Evolutionary conservation across 2,329 filamentous ascomycete genomes (phyloP).

Genomic region (Diaporthe capsici): DNA sequence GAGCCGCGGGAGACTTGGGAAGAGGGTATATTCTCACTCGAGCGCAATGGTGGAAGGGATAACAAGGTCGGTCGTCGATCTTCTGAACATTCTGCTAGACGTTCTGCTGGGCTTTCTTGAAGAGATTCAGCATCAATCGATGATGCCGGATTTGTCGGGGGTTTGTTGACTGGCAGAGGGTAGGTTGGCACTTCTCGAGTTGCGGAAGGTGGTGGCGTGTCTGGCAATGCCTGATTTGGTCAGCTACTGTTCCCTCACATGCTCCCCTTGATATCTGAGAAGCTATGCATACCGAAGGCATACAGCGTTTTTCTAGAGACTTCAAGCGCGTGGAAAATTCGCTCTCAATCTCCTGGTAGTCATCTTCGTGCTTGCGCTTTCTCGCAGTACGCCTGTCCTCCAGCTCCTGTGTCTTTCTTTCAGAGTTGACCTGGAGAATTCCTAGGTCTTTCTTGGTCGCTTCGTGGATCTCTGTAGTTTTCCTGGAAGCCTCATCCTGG

Average conservation of each 20-base stretch:
- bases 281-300: neutral
- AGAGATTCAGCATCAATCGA: neutral
- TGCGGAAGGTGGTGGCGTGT: neutral
- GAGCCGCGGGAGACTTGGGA: neutral
- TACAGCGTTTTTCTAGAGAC: neutral
- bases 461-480: neutral
- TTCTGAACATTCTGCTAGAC: neutral
- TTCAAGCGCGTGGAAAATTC: neutral
- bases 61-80: neutral
- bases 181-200: neutral
- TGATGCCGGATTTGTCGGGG: no score
- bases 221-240: slow-evolving; percentile 4
- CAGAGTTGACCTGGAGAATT: neutral
- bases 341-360: neutral
- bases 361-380: slow-evolving; percentile 20
- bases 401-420: neutral
- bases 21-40: neutral
- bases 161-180: neutral
- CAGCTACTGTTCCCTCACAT: neutral
- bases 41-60: neutral
- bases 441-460: neutral
- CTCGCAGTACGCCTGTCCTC: neutral
- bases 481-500: neutral
- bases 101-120: neutral
- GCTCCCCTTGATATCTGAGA: no score